Evolutionary conservation across 768 basidiomycete genomes (phyloP), one percentile per base, ranked within the genome.

Genomic region (Tubosaeta sp.): DNA sequence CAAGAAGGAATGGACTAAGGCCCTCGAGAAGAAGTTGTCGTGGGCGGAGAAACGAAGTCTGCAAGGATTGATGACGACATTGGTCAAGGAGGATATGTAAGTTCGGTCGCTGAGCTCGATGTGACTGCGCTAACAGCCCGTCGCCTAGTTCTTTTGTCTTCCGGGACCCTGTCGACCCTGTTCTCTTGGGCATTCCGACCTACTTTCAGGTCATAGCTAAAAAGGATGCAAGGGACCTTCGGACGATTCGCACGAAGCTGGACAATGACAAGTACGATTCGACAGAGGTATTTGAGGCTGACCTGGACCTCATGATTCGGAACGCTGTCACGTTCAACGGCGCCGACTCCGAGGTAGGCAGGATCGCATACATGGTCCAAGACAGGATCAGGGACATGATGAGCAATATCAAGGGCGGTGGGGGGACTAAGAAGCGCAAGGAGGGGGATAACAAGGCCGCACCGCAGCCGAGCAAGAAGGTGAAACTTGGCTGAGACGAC

Each of bases 281-380:
- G 3, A 68, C 83, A 46, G 87, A 89, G 41, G 82, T 82, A 3
- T 84, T 95, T 60, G 87, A 90, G 63, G 86, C 83, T 2, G 95
- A 98, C 64, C 70, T 94, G 48, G 81, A 86, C 39, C 77, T 94
- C 38, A 95, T 98, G 93, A 69, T 91, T 52, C 72, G 80, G 53
- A 98, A 97, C 63, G 91, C 94, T 14, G 79, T 88, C 66, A 80
- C 77, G 47, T 98, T 96, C 77, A 98, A 98, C 58, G 88, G 87
- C 0, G 72, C 73, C 2, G 83, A 86, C 40, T 89, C 88, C 3
- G 86, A 90, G 51, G 87, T 91, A n/a, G 90, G 86, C 14, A 63
- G 71, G 38, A 70, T 86, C 34, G 79, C 88, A 8, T 59, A 70
- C n/a, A 60, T 65, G 27, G 62, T 85, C 43, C 73, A 72, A 41